Percentiles rank a stretch among this genome's conserved stretches.
Evolutionary conservation across 352 stramenopile genomes (phyloP).

Genomic region (Phytophthora citrophthora): DNA sequence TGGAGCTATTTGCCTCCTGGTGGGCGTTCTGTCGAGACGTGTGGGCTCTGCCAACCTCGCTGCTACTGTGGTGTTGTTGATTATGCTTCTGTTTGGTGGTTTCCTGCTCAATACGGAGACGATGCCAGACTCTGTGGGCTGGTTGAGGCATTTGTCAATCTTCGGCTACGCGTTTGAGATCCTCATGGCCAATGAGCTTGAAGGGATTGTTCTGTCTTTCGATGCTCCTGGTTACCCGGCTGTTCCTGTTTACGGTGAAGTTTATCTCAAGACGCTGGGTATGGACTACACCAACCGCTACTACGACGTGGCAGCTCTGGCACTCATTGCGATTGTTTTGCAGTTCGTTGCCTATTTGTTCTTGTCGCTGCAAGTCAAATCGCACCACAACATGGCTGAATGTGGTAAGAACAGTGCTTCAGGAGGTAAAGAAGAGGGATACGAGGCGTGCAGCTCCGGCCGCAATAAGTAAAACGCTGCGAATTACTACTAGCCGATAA

Average conservation of each 20-base stretch:
- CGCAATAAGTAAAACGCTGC: not conserved
- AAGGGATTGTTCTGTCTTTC: conserved; percentile 77
- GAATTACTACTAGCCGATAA: too few relatives aligned
- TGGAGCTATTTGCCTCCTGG: conserved; percentile 75
- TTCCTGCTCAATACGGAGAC: conserved; percentile 88
- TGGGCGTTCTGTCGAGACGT: conserved; percentile 65
- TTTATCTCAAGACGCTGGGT: conserved; percentile 84
- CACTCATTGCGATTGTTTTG: conserved; percentile 52
- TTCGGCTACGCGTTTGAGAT: conserved; percentile 91
- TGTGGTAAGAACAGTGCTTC: conserved; percentile 35
- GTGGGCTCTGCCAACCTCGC: conserved; percentile 80
- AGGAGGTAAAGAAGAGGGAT: conserved; percentile 26
- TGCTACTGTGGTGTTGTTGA: conserved; percentile 75
- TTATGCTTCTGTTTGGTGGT: conserved; percentile 88
- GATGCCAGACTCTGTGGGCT: conserved; percentile 68
- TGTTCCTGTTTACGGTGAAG: conserved; percentile 82
- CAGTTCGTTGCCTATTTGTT: conserved; percentile 73
- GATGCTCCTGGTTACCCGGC: conserved; percentile 78
- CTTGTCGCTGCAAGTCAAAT: conserved; percentile 69
- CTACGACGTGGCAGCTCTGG: conserved; percentile 68
- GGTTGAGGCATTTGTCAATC: conserved; percentile 85
- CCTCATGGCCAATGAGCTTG: conserved; percentile 86
- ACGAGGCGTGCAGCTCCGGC: conserved; percentile 18
- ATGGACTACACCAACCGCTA: conserved; percentile 85
- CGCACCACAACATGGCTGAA: conserved; percentile 48